phyloP scores from a whole-genome alignment of 2,329 filamentous ascomycete species.

The Beauveria sp. region DNA sequence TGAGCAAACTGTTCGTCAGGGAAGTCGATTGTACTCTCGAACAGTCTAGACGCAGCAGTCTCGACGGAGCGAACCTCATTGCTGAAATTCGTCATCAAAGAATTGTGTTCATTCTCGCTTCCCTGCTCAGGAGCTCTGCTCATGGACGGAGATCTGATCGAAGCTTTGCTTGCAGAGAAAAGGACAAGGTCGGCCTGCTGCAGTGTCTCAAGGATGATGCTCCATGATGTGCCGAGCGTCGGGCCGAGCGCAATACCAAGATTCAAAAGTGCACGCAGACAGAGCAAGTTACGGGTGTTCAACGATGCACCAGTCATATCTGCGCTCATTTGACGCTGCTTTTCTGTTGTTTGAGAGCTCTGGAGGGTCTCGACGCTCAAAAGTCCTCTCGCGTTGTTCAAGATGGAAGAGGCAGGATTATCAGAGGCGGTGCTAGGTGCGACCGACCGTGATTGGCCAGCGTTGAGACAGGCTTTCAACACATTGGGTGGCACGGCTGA shows the following conservation, averaged over 20 bases:
- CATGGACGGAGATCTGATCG: slow-evolving; percentile 43
- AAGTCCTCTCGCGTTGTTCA: slow-evolving; percentile 64
- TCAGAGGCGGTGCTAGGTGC: slow-evolving; percentile 43
- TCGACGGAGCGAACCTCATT: slow-evolving; percentile 83
- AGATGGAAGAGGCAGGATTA: slow-evolving; percentile 41
- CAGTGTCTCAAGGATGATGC: slow-evolving; percentile 83
- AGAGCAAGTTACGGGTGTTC: slow-evolving; percentile 84
- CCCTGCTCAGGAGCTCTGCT: slow-evolving; percentile 38
- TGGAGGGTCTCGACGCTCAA: slow-evolving; percentile 66
- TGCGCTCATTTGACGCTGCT: slow-evolving; percentile 49
- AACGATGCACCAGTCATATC: slow-evolving; percentile 51
- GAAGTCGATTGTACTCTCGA: slow-evolving; percentile 90
- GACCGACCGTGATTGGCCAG: slow-evolving; percentile 35
- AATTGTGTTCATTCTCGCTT: slow-evolving; percentile 42
- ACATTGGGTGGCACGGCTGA: slow-evolving; percentile 82
- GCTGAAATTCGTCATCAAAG: slow-evolving; percentile 59
- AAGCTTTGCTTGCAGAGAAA: slow-evolving; percentile 51
- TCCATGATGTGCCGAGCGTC: slow-evolving; percentile 77
- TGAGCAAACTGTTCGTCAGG: slow-evolving; percentile 74
- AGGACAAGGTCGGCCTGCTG: slow-evolving; percentile 90
- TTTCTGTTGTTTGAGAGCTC: slow-evolving; percentile 49
- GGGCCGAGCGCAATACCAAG: slow-evolving; percentile 90
- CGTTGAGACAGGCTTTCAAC: slow-evolving; percentile 51
- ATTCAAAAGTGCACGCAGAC: slow-evolving; percentile 85
- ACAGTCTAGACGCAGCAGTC: slow-evolving; percentile 73